Evolutionary conservation across 2,329 filamentous ascomycete species (phyloP).

Genomic region (Trichoderma aggressivum): DNA sequence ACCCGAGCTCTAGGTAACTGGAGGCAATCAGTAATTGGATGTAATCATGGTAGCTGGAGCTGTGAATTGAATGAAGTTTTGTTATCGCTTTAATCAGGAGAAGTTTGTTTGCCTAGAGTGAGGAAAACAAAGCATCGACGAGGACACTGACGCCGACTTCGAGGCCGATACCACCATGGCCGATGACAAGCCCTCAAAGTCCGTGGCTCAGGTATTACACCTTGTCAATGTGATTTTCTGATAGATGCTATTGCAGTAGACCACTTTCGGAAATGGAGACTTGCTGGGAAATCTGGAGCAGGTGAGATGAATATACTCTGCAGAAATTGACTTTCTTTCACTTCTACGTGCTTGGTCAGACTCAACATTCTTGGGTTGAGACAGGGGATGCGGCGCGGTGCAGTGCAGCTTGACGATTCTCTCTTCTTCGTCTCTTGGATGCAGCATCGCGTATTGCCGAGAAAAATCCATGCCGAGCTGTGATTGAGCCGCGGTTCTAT

Average conservation of each 20-base stretch:
- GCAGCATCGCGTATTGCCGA: neutral
- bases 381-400: no score
- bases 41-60: neutral
- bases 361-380: neutral
- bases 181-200: neutral
- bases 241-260: neutral
- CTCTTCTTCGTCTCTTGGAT: no score
- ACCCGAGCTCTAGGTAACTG: neutral
- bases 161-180: neutral
- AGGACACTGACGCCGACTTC: neutral
- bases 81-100: neutral
- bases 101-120: neutral
- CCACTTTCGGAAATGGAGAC: neutral
- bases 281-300: neutral
- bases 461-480: neutral
- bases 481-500: no score
- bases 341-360: neutral
- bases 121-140: neutral
- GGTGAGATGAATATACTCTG: neutral
- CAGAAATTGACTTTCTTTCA: neutral
- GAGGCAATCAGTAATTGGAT: neutral
- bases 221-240: neutral
- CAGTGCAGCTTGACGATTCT: no score
- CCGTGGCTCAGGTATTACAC: neutral
- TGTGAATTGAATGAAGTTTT: neutral